These are phyloP conservation scores for Pythium guiyangense DNA, from an alignment of 352 stramenopile genomes.

Conservation along the genomic window DNA sequence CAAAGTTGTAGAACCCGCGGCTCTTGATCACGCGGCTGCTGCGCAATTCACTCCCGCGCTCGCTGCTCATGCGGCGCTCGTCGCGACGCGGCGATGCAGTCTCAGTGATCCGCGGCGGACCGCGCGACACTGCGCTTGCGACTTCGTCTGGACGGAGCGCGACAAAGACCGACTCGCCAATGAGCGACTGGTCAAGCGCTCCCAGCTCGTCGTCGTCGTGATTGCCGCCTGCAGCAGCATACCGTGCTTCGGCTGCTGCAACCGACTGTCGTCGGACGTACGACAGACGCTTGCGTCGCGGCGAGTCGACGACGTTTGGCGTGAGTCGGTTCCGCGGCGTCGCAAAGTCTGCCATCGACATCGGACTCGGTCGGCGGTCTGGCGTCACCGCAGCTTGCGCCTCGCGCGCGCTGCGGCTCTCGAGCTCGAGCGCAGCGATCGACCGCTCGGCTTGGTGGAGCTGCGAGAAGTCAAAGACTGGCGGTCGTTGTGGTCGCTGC, in stretches of 20 bases:
- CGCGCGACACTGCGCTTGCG: constrained; percentile 2
- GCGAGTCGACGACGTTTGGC: constrained; percentile 25
- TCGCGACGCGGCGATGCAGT: constrained; percentile 32
- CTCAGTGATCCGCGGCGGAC: constrained; percentile 20
- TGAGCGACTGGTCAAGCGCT: constrained; percentile 50
- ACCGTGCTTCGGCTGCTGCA: constrained; percentile 4
- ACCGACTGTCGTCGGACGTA: constrained; percentile 17
- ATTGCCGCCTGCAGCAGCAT: not conserved
- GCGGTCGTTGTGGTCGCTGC: constrained; percentile 9
- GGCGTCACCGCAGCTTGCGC: constrained; percentile 7
- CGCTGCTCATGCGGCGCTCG: not conserved
- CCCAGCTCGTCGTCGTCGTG: constrained; percentile 19
- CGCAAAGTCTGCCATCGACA: constrained; percentile 69
- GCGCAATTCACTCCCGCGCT: constrained; percentile 20
- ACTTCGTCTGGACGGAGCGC: constrained; percentile 24
- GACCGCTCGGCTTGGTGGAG: constrained; percentile 15
- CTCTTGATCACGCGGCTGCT: constrained; percentile 74
- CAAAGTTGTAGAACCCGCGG: constrained; percentile 68
- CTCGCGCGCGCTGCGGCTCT: constrained; percentile 2
- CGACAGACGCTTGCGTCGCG: constrained; percentile 36
- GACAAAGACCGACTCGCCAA: constrained; percentile 69
- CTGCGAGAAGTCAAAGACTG: constrained; percentile 12
- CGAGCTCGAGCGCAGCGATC: constrained; percentile 10
- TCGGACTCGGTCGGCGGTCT: constrained; percentile 32
- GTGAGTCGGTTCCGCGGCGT: constrained; percentile 21